These are phyloP conservation scores for Quercus cerris DNA, from an alignment of 306 rosid genomes.

Conservation along the genomic window DNA sequence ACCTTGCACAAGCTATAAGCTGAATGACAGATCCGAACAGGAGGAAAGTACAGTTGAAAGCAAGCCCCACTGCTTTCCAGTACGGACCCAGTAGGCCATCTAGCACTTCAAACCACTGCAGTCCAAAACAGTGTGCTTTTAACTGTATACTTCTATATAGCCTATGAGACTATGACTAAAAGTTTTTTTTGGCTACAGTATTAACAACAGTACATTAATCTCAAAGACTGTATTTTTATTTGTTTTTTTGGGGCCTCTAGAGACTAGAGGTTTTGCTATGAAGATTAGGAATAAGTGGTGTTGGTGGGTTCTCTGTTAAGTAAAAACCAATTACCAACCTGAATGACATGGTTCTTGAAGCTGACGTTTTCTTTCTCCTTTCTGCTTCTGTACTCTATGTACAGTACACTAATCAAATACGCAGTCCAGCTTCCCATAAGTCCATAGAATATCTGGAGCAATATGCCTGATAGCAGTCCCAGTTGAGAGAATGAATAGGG, in stretches of 20 bases:
- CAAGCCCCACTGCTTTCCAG: conserved; percentile 93
- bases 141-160: too few relatives aligned
- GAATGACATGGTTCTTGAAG: conserved; percentile 96
- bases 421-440: conserved; percentile 98
- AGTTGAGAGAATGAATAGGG: conserved; percentile 99
- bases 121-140: conserved; percentile 15
- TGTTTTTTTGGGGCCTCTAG: neutral
- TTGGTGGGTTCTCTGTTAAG: neutral
- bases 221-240: neutral
- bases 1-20: conserved; percentile 99
- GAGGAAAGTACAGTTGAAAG: conserved; percentile 96
- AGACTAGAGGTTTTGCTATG: neutral
- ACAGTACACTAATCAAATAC: conserved; percentile 88
- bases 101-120: conserved; percentile 98
- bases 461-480: conserved; percentile 78
- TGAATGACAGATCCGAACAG: conserved; percentile 97
- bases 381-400: conserved; percentile 73
- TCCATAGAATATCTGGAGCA: conserved; percentile 84
- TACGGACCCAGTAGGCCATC: conserved; percentile 90
- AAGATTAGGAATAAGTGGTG: conserved; percentile 19
- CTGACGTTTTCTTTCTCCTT: conserved; percentile 89
- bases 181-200: neutral
- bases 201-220: neutral
- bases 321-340: conserved; percentile 42
- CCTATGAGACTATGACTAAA: neutral